Evolutionary conservation across 257 asterid genomes (phyloP).

Genomic region (Verbena officinalis): DNA sequence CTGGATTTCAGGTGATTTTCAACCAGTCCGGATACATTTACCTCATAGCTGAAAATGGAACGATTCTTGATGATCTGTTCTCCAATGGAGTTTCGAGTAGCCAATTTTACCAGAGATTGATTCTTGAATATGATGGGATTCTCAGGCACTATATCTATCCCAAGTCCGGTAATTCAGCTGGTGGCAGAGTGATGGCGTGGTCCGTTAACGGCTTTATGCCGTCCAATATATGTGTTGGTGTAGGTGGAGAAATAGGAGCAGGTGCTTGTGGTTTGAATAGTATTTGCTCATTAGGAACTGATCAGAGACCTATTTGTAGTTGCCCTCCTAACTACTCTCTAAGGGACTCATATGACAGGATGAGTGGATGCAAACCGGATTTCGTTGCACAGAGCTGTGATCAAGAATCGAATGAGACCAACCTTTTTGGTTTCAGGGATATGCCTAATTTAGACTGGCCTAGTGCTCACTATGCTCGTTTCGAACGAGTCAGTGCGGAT

Average conservation of each 20-base stretch:
- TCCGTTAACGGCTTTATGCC: constrained; percentile 30
- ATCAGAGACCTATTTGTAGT: constrained; percentile 35
- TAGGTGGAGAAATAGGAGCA: neutral
- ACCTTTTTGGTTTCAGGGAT: constrained; percentile 7
- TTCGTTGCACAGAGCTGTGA: constrained; percentile 30
- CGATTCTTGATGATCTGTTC: neutral
- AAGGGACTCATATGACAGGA: constrained; percentile 30
- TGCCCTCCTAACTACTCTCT: constrained; percentile 42
- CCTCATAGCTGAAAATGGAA: constrained; percentile 28
- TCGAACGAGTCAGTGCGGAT: constrained; percentile 14
- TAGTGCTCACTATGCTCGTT: neutral
- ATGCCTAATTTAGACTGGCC: constrained; percentile 38
- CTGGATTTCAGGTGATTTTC: constrained; percentile 35
- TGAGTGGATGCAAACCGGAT: constrained; percentile 38
- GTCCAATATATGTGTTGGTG: constrained; percentile 30
- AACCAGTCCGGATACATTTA: constrained; percentile 36
- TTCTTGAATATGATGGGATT: constrained; percentile 40
- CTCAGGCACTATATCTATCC: constrained; percentile 35
- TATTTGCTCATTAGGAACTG: constrained; percentile 28
- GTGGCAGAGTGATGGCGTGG: constrained; percentile 34
- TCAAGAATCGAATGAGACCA: neutral
- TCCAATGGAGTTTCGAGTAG: constrained; percentile 4
- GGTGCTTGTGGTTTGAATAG: constrained; percentile 58
- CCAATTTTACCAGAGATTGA: constrained; percentile 27
- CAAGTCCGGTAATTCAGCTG: constrained; percentile 11